These are phyloP conservation scores for Spinacia oleracea DNA, from an alignment of 179 eudicot species.

Conservation along the genomic window DNA sequence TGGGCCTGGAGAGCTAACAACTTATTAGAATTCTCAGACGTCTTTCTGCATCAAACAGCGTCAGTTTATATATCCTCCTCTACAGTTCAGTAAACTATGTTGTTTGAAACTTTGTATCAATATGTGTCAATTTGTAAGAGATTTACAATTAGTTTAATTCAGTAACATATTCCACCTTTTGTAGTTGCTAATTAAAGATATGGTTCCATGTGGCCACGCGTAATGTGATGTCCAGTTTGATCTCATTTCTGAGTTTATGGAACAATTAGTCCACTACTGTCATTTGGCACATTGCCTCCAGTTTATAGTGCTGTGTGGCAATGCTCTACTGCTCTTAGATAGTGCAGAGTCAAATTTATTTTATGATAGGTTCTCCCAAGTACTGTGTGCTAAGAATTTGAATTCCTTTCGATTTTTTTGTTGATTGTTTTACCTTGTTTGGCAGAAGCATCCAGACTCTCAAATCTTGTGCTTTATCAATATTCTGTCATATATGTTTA, in stretches of 20 bases:
- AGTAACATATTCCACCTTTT: background rate
- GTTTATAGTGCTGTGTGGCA: background rate
- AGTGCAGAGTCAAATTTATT: background rate
- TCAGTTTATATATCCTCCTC: background rate
- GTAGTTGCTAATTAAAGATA: background rate
- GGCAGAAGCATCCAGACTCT: no score
- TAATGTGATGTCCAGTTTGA: background rate
- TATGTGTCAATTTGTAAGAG: background rate
- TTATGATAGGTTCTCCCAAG: no score
- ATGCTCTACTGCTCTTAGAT: background rate
- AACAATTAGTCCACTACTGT: background rate
- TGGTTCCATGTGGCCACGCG: background rate
- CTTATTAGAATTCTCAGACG: background rate
- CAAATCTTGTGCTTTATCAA: no score
- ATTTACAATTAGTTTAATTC: background rate
- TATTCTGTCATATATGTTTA: no score
- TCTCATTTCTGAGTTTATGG: slow-evolving; percentile 1
- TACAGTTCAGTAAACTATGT: background rate
- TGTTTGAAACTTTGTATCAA: background rate
- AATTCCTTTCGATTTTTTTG: no score
- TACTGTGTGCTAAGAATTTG: no score
- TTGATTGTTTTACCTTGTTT: no score
- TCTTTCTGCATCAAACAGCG: background rate
- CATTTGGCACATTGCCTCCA: background rate
- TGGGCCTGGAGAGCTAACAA: background rate